These are phyloP conservation scores for Aspergillus fischeri DNA, from an alignment of 2,329 filamentous ascomycete species.

Conservation along the genomic window DNA sequence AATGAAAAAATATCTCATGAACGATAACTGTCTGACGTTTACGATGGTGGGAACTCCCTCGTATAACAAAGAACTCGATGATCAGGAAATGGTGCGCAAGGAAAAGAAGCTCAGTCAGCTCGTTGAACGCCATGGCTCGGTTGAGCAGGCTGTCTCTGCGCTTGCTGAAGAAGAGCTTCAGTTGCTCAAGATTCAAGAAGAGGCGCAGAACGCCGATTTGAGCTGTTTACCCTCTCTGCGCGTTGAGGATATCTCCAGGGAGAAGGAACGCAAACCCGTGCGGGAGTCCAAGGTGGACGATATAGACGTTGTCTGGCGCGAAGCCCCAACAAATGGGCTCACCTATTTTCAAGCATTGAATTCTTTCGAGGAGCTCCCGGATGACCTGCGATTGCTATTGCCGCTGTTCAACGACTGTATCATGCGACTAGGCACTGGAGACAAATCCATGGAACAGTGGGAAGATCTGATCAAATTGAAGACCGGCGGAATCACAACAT, in stretches of 20 bases:
- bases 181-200: conserved; percentile 76
- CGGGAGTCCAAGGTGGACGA: conserved; percentile 55
- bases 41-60: conserved; percentile 84
- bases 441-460: conserved; percentile 86
- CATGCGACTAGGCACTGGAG: conserved; percentile 86
- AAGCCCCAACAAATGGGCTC: conserved; percentile 89
- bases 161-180: conserved; percentile 76
- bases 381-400: conserved; percentile 77
- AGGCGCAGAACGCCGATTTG: conserved; percentile 77
- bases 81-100: conserved; percentile 74
- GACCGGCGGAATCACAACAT: conserved; percentile 83
- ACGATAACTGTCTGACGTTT: conserved; percentile 81
- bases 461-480: conserved; percentile 96
- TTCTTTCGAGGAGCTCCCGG: conserved; percentile 70
- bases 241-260: conserved; percentile 81
- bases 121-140: conserved; percentile 63
- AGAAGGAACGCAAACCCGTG: conserved; percentile 69
- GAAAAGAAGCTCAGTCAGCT: conserved; percentile 68
- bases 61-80: conserved; percentile 68
- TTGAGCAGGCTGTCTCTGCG: conserved; percentile 65
- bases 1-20: conserved; percentile 84
- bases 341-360: conserved; percentile 95
- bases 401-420: conserved; percentile 89
- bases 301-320: conserved; percentile 78
- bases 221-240: conserved; percentile 84